phyloP scores from a whole-genome alignment of 768 basidiomycete species.

The Kwoniella dendrophila region DNA sequence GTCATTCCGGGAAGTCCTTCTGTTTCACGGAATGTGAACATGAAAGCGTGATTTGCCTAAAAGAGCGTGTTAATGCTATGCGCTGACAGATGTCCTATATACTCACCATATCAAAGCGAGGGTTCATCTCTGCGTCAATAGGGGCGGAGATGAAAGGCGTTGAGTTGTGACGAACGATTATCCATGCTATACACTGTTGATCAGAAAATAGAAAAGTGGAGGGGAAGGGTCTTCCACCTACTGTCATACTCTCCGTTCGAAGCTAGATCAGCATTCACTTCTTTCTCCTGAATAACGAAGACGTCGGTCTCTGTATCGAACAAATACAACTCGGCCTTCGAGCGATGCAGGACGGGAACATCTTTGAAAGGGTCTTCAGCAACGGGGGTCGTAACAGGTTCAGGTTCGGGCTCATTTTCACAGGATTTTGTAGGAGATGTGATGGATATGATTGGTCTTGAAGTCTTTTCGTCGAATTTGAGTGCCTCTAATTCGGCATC shows the following conservation, averaged over 20 bases:
- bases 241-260: slow-evolving; percentile 54
- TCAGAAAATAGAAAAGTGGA: not conserved
- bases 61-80: slow-evolving; percentile 3
- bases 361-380: slow-evolving; percentile 53
- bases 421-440: not conserved
- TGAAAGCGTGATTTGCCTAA: slow-evolving; percentile 65
- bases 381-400: slow-evolving; percentile 18
- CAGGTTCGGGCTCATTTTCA: slow-evolving; percentile 21
- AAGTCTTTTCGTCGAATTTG: slow-evolving; percentile 59
- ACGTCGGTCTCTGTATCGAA: slow-evolving; percentile 58
- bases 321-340: slow-evolving; percentile 56
- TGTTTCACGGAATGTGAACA: slow-evolving; percentile 79
- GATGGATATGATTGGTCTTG: not conserved
- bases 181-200: slow-evolving; percentile 48
- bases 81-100: not conserved
- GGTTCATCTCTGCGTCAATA: slow-evolving; percentile 51
- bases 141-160: slow-evolving; percentile 52
- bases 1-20: slow-evolving; percentile 62
- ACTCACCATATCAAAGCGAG: slow-evolving; percentile 46
- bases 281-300: slow-evolving; percentile 57
- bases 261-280: slow-evolving; percentile 53
- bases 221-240: slow-evolving; percentile 29
- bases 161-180: slow-evolving; percentile 44
- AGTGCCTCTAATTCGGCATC: slow-evolving; percentile 77
- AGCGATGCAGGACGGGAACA: slow-evolving; percentile 45